A percentile compares a stretch with the other conserved stretches of the same genome.
phyloP scores from a whole-genome alignment of 116 monocot genomes.

The Posidonia oceanica region DNA sequence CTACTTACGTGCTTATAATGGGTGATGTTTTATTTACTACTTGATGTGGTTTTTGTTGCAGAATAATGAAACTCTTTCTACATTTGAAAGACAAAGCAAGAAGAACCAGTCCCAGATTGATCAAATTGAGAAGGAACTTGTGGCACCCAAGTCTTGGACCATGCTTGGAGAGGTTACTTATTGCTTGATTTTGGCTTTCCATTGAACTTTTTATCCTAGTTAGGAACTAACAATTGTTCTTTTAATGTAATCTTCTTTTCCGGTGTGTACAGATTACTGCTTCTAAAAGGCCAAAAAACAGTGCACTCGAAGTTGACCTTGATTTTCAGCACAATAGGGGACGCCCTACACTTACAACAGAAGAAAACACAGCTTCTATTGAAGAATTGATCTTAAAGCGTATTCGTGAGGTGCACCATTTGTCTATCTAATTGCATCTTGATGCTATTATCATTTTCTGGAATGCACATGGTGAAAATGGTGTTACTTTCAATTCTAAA shows the following conservation, averaged over 20 bases:
- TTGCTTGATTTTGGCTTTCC: neutral
- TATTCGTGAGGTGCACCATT: slow-evolving; percentile 55
- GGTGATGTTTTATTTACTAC: slow-evolving; percentile 1
- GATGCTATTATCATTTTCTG: too few species aligned
- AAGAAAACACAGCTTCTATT: slow-evolving; percentile 72
- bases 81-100: slow-evolving; percentile 49
- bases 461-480: too few species aligned
- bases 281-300: slow-evolving; percentile 80
- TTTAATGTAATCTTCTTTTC: neutral
- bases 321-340: slow-evolving; percentile 84
- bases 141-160: slow-evolving; percentile 79
- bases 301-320: slow-evolving; percentile 91
- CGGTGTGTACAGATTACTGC: slow-evolving; percentile 55
- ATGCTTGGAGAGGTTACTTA: slow-evolving; percentile 82
- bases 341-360: slow-evolving; percentile 57
- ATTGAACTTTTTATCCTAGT: too few species aligned
- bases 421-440: neutral
- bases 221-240: too few species aligned
- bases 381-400: slow-evolving; percentile 84
- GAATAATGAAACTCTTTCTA: slow-evolving; percentile 46
- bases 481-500: too few species aligned
- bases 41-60: slow-evolving; percentile 11
- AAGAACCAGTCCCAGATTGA: slow-evolving; percentile 58
- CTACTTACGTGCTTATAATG: neutral
- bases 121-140: slow-evolving; percentile 72